phyloP scores from a whole-genome alignment of 1,284 basidiomycete species.

The Phellopilus nigrolimitatus region DNA sequence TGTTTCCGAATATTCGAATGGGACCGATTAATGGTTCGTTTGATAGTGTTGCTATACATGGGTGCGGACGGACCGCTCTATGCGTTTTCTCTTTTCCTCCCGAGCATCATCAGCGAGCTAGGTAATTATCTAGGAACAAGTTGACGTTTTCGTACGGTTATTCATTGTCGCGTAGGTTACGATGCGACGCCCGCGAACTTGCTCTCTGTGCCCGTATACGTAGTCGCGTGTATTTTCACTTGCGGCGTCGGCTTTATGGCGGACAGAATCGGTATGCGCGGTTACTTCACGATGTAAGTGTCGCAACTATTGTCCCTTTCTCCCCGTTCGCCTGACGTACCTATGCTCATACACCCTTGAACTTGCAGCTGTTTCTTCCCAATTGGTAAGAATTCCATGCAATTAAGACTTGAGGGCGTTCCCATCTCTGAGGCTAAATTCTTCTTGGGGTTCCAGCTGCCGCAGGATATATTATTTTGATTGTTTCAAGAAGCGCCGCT shows the following conservation, averaged over 20 bases:
- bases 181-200: constrained; percentile 70
- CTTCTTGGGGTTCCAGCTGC: constrained; percentile 29
- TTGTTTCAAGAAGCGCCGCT: constrained; percentile 53
- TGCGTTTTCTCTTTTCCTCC: constrained; percentile 29
- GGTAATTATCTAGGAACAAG: not conserved
- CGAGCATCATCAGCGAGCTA: constrained; percentile 11
- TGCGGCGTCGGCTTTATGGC: constrained; percentile 59
- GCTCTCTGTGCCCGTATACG: constrained; percentile 65
- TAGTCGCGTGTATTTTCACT: constrained; percentile 59
- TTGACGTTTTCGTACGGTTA: not conserved
- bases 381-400: constrained; percentile 40
- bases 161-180: constrained; percentile 43
- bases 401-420: no score
- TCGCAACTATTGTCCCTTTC: no score
- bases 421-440: no score
- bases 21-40: not conserved
- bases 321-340: not conserved
- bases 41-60: constrained; percentile 27
- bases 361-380: constrained; percentile 31
- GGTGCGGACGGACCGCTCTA: constrained; percentile 40
- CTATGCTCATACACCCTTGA: not conserved
- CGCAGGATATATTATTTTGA: constrained; percentile 65
- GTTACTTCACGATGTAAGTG: constrained; percentile 58
- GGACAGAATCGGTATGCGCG: constrained; percentile 55
- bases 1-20: constrained; percentile 1